Percentiles rank a stretch among this genome's conserved stretches.
phyloP scores from a whole-genome alignment of 345 rosid species.

The Chamaenerion angustifolium region DNA sequence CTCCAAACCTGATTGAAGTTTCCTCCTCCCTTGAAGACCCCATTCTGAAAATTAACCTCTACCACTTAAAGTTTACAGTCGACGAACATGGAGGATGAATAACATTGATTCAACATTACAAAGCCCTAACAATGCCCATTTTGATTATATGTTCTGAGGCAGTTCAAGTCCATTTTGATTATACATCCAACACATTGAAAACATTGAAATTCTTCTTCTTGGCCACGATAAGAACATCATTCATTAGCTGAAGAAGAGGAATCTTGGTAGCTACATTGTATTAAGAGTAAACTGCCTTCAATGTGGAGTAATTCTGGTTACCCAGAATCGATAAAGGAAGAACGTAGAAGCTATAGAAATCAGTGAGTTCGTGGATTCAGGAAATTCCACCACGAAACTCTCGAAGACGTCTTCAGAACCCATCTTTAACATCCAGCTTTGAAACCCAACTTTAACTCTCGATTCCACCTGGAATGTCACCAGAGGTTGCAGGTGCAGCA shows the following conservation, averaged over 20 bases:
- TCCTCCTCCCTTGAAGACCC: too few species aligned
- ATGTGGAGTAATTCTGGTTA: constrained; percentile 19
- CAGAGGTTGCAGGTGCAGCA: too few species aligned
- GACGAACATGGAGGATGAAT: neutral
- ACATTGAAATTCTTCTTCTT: constrained; percentile 50
- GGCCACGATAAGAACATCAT: constrained; percentile 35
- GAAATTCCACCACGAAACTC: constrained; percentile 77
- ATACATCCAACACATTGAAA: constrained; percentile 43
- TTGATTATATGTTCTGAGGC: too few species aligned
- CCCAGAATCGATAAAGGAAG: constrained; percentile 44
- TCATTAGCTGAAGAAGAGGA: constrained; percentile 42
- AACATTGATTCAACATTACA: constrained; percentile 40
- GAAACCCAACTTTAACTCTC: too few species aligned
- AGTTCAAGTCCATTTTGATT: too few species aligned
- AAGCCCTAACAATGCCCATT: too few species aligned
- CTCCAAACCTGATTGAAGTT: too few species aligned
- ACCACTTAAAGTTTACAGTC: constrained; percentile 6
- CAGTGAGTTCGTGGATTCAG: constrained; percentile 76
- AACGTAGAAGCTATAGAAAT: constrained; percentile 58
- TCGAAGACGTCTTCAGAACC: constrained; percentile 72
- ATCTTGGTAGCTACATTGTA: constrained; percentile 31
- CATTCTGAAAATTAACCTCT: constrained; percentile 11
- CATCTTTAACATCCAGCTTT: constrained; percentile 81
- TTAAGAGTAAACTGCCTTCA: constrained; percentile 42
- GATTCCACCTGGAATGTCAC: too few species aligned